Percentiles rank a stretch among this genome's conserved stretches.
phyloP scores from a whole-genome alignment of 805 yeast genomes.

The Spencermartinsiella europaea region DNA sequence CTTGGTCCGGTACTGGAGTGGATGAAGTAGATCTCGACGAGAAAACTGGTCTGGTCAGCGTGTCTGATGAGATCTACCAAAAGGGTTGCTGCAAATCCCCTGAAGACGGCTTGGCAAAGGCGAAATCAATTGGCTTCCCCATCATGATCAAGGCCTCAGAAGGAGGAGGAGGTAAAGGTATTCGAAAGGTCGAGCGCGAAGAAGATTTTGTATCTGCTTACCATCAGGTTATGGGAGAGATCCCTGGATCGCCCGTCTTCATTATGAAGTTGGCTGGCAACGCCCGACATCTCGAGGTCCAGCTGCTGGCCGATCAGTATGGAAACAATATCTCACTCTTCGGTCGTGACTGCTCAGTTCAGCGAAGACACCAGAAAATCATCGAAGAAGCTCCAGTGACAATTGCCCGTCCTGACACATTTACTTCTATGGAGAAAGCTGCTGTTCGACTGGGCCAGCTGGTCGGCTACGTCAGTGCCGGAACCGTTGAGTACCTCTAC shows the following conservation, averaged over 20 bases:
- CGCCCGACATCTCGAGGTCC: conserved; percentile 98
- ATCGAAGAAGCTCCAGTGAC: conserved; percentile 99
- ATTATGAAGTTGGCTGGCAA: conserved; percentile 96
- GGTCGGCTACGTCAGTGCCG: conserved; percentile 98
- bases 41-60: conserved; percentile 77
- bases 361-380: conserved; percentile 98
- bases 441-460: conserved; percentile 95
- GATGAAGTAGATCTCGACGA: conserved; percentile 69
- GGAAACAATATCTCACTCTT: conserved; percentile 95
- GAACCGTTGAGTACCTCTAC: conserved; percentile 96
- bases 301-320: conserved; percentile 94
- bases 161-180: conserved; percentile 99
- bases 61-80: conserved; percentile 73
- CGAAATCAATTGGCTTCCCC: conserved; percentile 89
- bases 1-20: conserved; percentile 99
- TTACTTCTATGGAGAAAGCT: conserved; percentile 89
- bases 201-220: conserved; percentile 71
- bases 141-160: conserved; percentile 99
- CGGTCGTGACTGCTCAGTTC: conserved; percentile 99
- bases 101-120: conserved; percentile 83
- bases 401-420: conserved; percentile 80
- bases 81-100: conserved; percentile 85
- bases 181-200: conserved; percentile 87
- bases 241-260: conserved; percentile 98
- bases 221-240: conserved; percentile 93